Evolutionary conservation across 768 basidiomycete genomes (phyloP), one percentile per base, ranked within the genome.

Genomic region (Hortiboletus campestris): DNA sequence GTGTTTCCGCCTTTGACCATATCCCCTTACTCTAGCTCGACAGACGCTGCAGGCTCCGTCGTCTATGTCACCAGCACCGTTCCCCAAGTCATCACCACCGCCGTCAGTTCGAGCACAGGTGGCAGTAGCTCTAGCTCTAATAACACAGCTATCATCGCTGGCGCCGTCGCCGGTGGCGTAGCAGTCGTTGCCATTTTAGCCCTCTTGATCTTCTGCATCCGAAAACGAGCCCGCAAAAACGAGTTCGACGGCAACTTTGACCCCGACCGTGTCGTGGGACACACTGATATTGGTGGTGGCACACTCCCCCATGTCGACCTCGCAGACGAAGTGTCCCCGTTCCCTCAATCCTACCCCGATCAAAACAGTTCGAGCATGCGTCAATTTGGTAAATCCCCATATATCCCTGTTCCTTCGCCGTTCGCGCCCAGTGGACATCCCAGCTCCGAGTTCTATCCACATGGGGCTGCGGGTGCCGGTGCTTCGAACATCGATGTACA

Each of bases 171-270:
- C 11, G 81, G 80, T 53, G 82, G 80, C 2, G 52, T 76, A 4
- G 70, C 59, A 1, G 57, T 64, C 3, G 36, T 80, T 22, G 35
- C 56, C 14, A 2, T 71, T 11, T 1, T 77, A 19, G 58, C 58
- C 4, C 22, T 74, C 54, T 32, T 75, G 16, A 11, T 73, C 47
- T 66, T 72, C 50, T 72, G 68, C 42, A 49, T 74, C 41, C 66
- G 69, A 8, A 61, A 52, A 25, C 58, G 64, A 3, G 46, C 36
- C 10, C 59, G 58, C 44, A 61, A 57, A 34, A 73, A 78, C 53
- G 78, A 80, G 28, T 80, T 80, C 44, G 78, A 80, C 51, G 78
- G 79, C 48, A 72, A 80, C 69, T 80, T 80, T 55, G 78, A 80
- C 38, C 79, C 78, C 0, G 79, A 80, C 55, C 74, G 72, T 6